Evolutionary conservation across 176 grass and related monocot genomes (phyloP).

Genomic region (Cenchrus americanus): DNA sequence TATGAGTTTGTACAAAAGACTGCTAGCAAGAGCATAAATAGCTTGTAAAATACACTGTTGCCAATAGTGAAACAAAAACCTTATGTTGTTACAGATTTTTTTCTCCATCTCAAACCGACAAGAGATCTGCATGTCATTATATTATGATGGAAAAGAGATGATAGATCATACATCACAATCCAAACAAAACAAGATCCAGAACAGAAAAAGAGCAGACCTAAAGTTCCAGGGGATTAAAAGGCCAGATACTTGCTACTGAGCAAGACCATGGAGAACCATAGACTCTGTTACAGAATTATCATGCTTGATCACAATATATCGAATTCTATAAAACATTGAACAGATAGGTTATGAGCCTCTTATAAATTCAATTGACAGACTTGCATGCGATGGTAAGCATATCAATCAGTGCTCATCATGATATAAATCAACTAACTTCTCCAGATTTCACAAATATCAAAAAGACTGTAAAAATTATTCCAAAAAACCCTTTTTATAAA

Average conservation of each 20-base stretch:
- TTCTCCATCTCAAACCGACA: no score
- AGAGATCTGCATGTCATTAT: no score
- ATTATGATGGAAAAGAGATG: no score
- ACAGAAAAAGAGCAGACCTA: no score
- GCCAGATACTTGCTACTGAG: no score
- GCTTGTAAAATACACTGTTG: slow-evolving; percentile 67
- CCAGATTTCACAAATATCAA: neutral
- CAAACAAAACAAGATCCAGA: no score
- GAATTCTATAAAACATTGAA: neutral
- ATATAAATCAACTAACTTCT: neutral
- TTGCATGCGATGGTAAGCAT: neutral
- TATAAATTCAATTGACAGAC: neutral
- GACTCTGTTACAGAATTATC: neutral
- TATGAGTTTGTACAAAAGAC: slow-evolving; percentile 98
- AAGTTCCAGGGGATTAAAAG: no score
- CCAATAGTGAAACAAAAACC: neutral
- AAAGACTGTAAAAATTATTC: neutral
- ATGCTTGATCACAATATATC: neutral
- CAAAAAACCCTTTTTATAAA: neutral
- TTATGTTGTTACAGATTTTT: neutral
- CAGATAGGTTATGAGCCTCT: neutral
- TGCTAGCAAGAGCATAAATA: slow-evolving; percentile 94
- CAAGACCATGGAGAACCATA: no score
- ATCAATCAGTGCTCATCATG: neutral
- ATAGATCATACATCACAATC: no score